A percentile compares a stretch with the other conserved stretches of the same genome.
phyloP scores from a whole-genome alignment of 2,329 filamentous ascomycete species.

The Metarhizium robertsii region DNA sequence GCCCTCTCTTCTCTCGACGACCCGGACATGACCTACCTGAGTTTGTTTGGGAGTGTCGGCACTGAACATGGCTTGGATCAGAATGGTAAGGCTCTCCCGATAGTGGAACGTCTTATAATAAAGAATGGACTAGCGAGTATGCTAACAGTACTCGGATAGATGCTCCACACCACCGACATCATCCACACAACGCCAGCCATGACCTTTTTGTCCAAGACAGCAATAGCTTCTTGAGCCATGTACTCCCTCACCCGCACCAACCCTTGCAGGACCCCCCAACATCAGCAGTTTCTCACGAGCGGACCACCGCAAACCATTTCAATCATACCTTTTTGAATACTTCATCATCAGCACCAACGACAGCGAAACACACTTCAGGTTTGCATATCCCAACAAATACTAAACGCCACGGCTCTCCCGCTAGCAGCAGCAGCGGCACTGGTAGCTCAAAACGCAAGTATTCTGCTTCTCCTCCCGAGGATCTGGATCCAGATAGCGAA shows the following conservation, averaged over 20 bases:
- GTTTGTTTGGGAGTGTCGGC: constrained; percentile 2
- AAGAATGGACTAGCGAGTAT: background rate
- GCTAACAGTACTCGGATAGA: background rate
- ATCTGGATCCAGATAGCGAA: constrained; percentile 6
- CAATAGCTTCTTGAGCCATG: constrained; percentile 1
- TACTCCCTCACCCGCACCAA: background rate
- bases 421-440: constrained; percentile 5
- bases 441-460: constrained; percentile 11
- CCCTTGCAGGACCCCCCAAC: background rate
- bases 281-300: constrained; percentile 1
- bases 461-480: constrained; percentile 8
- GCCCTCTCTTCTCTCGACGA: background rate
- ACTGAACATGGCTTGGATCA: background rate
- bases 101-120: background rate
- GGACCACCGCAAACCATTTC: background rate
- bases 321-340: constrained; percentile 1
- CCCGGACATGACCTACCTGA: constrained; percentile 4
- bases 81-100: background rate
- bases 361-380: background rate
- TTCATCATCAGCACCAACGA: constrained; percentile 1
- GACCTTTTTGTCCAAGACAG: background rate
- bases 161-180: background rate
- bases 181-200: background rate
- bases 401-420: constrained; percentile 2
- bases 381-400: background rate